A percentile compares a stretch with the other conserved stretches of the same genome.
phyloP scores from a whole-genome alignment of 805 yeast species.

The Ogataea methanolica region DNA sequence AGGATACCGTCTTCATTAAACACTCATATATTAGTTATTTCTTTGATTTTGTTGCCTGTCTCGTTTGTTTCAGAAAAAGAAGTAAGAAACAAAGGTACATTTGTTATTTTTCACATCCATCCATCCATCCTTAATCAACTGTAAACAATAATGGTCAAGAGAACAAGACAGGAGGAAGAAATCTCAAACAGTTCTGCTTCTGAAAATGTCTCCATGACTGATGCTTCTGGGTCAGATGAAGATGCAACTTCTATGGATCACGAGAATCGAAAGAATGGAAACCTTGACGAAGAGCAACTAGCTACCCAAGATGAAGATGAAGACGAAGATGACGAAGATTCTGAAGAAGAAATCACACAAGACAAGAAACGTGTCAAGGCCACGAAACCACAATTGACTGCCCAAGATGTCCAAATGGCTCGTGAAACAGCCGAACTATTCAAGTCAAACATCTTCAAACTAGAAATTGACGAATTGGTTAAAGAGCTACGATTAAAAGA shows the following conservation, averaged over 20 bases:
- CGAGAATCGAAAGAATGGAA: too few relatives aligned
- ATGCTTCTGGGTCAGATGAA: too few relatives aligned
- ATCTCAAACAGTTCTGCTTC: neutral
- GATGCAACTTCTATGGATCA: too few relatives aligned
- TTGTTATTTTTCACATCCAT: too few relatives aligned
- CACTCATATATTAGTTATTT: too few relatives aligned
- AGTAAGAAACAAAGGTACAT: neutral
- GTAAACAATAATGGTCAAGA: neutral
- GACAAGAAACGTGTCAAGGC: conserved; percentile 10
- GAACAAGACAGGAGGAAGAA: neutral
- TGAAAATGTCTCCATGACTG: too few relatives aligned
- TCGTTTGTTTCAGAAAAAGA: neutral
- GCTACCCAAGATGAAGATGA: conserved; percentile 11
- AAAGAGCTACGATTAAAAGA: conserved; percentile 77
- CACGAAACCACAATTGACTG: conserved; percentile 35
- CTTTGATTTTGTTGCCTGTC: too few relatives aligned
- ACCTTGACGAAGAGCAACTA: neutral
- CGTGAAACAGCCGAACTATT: conserved; percentile 92
- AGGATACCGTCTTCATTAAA: too few relatives aligned
- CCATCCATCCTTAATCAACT: too few relatives aligned
- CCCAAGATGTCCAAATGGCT: conserved; percentile 87
- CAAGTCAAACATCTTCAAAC: conserved; percentile 91
- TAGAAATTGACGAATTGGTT: conserved; percentile 88
- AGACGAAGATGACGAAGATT: conserved; percentile 16
- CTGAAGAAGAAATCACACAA: conserved; percentile 7